Evolutionary conservation across 768 basidiomycete species (phyloP).

Genomic region (Tulasnella sp.): DNA sequence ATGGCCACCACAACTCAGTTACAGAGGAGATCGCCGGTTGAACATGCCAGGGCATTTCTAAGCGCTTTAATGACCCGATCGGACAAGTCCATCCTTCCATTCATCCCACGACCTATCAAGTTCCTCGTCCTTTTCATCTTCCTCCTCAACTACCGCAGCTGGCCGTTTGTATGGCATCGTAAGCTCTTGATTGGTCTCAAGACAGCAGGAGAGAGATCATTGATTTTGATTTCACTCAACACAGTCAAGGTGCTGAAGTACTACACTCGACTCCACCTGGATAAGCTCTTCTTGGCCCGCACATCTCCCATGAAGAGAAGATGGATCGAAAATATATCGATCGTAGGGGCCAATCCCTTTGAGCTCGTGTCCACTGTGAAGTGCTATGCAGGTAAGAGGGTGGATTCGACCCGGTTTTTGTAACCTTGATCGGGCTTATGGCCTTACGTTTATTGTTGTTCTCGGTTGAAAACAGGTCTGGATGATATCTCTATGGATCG

Average conservation of each 20-base stretch:
- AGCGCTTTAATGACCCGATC: too few species aligned
- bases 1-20: too few species aligned
- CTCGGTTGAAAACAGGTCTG: constrained; percentile 26
- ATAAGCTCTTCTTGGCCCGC: neutral
- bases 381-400: constrained; percentile 50
- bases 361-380: constrained; percentile 32
- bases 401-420: constrained; percentile 35
- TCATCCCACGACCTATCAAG: constrained; percentile 27
- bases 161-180: constrained; percentile 61
- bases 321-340: constrained; percentile 23
- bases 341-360: constrained; percentile 49
- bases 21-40: too few species aligned
- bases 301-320: neutral
- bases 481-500: constrained; percentile 73
- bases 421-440: constrained; percentile 39
- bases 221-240: too few species aligned
- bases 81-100: constrained; percentile 6
- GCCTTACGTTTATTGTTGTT: too few species aligned
- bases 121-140: constrained; percentile 36
- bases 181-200: constrained; percentile 24
- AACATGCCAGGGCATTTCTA: too few species aligned
- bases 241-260: neutral
- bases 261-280: neutral
- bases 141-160: constrained; percentile 47
- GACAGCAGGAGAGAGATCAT: neutral